phyloP scores from a whole-genome alignment of 78 protist species.

The Dictyostelium capitatum region DNA sequence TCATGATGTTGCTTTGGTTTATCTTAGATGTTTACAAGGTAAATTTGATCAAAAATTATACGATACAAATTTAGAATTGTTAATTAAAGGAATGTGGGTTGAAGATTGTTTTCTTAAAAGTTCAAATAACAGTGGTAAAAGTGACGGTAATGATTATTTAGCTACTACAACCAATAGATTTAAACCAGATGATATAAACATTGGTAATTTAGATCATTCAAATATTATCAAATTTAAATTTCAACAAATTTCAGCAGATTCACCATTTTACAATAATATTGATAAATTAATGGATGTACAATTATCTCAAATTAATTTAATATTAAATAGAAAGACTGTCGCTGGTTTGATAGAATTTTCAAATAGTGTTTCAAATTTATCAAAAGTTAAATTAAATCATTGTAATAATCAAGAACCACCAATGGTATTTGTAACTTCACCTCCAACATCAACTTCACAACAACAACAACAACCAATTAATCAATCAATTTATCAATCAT shows the following conservation, averaged over 20 bases:
- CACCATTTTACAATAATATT: slow-evolving; percentile 34
- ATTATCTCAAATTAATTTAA: slow-evolving; percentile 63
- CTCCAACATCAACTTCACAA: neutral
- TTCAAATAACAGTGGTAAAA: neutral
- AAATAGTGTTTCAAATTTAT: slow-evolving; percentile 36
- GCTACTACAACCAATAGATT: slow-evolving; percentile 25
- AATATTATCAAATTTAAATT: neutral
- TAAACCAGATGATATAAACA: neutral
- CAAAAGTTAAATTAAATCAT: neutral
- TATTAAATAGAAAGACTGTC: slow-evolving; percentile 57
- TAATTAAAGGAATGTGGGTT: slow-evolving; percentile 57
- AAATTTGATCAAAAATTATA: slow-evolving; percentile 20
- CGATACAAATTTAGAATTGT: slow-evolving; percentile 12
- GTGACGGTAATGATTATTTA: slow-evolving; percentile 20
- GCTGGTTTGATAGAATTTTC: slow-evolving; percentile 74
- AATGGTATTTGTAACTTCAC: neutral
- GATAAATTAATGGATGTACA: slow-evolving; percentile 27
- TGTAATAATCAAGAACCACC: neutral
- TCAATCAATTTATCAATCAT: neutral
- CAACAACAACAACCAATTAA: neutral
- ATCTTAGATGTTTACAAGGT: slow-evolving; percentile 29
- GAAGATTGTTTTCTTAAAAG: slow-evolving; percentile 64
- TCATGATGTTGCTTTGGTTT: slow-evolving; percentile 35
- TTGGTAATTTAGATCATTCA: neutral
- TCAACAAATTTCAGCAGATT: slow-evolving; percentile 16